Percentiles rank a stretch among this genome's conserved stretches.
These are phyloP conservation scores for Pyrenophora seminiperda DNA, from an alignment of 2,329 filamentous ascomycete genomes.

Conservation along the genomic window DNA sequence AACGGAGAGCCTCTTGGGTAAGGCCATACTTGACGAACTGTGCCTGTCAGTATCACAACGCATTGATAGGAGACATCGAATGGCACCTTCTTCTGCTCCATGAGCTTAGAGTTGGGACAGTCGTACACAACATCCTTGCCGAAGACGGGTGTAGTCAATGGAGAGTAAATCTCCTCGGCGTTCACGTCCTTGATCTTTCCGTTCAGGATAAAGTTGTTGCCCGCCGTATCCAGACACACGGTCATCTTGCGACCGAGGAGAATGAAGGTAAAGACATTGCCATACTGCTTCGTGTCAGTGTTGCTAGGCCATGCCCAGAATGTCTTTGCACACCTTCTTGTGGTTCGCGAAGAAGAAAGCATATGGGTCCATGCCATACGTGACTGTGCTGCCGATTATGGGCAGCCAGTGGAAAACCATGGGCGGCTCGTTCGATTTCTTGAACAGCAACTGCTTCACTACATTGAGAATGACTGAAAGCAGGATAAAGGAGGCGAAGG, in stretches of 20 bases:
- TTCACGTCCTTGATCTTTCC: slow-evolving; percentile 88
- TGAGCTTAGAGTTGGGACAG: slow-evolving; percentile 87
- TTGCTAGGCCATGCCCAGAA: slow-evolving; percentile 5
- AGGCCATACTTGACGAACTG: slow-evolving; percentile 83
- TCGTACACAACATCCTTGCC: slow-evolving; percentile 88
- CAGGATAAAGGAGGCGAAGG: slow-evolving; percentile 55
- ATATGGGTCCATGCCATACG: slow-evolving; percentile 93
- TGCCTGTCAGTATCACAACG: slow-evolving; percentile 11
- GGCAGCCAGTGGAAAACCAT: slow-evolving; percentile 69
- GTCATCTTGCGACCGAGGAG: slow-evolving; percentile 89
- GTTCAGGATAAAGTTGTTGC: slow-evolving; percentile 91
- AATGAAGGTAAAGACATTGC: slow-evolving; percentile 88
- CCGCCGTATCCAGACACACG: slow-evolving; percentile 78
- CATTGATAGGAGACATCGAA: neutral
- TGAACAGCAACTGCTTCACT: slow-evolving; percentile 76
- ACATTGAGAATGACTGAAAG: slow-evolving; percentile 77
- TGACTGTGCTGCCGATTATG: slow-evolving; percentile 86
- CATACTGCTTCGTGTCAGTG: slow-evolving; percentile 63
- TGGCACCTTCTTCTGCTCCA: slow-evolving; percentile 91
- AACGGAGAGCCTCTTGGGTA: slow-evolving; percentile 73
- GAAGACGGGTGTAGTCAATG: slow-evolving; percentile 73
- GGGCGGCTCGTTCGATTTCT: slow-evolving; percentile 71
- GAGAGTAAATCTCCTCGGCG: slow-evolving; percentile 87
- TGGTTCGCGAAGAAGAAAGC: slow-evolving; percentile 77
- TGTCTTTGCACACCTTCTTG: slow-evolving; percentile 65